A percentile compares a stretch with the other conserved stretches of the same genome.
phyloP scores from a whole-genome alignment of 2,329 filamentous ascomycete genomes.

The Trichophyton mentagrophytes region DNA sequence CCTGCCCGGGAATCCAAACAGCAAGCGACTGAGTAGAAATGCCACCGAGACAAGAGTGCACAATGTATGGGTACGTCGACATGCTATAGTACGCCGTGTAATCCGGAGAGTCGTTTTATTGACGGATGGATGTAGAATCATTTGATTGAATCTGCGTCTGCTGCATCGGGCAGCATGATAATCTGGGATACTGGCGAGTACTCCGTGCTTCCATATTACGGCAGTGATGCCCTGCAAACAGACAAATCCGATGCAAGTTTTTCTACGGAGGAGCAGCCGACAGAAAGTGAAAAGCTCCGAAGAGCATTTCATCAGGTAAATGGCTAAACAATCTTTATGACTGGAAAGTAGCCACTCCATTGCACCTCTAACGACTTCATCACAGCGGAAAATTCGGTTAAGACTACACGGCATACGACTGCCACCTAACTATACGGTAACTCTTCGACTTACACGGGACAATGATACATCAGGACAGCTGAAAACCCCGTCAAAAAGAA shows the following conservation, averaged over 20 bases:
- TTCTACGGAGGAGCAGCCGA: neutral
- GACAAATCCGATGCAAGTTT: neutral
- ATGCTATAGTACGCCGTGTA: neutral
- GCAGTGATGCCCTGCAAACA: slow-evolving; percentile 15
- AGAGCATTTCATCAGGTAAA: neutral
- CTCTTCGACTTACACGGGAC: slow-evolving; percentile 39
- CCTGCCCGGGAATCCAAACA: slow-evolving; percentile 46
- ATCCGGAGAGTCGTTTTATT: neutral
- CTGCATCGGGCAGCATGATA: slow-evolving; percentile 44
- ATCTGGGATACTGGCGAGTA: slow-evolving; percentile 54
- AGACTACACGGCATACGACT: slow-evolving; percentile 43
- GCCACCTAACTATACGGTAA: slow-evolving; percentile 42
- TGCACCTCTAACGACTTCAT: slow-evolving; percentile 12
- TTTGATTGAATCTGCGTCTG: slow-evolving; percentile 46
- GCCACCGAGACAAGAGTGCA: slow-evolving; percentile 52
- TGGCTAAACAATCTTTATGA: neutral
- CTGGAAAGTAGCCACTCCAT: neutral
- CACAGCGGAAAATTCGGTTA: slow-evolving; percentile 45
- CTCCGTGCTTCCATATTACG: slow-evolving; percentile 37
- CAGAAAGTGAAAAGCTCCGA: neutral
- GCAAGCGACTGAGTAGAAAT: slow-evolving; percentile 42
- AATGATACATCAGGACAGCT: slow-evolving; percentile 29
- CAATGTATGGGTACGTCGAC: slow-evolving; percentile 42
- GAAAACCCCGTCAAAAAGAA: slow-evolving; percentile 3
- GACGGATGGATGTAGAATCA: slow-evolving; percentile 38